Evolutionary conservation across 2,329 filamentous ascomycete species (phyloP), one percentile per base, ranked within the genome.

Genomic region (Trichoderma brevicompactum): DNA sequence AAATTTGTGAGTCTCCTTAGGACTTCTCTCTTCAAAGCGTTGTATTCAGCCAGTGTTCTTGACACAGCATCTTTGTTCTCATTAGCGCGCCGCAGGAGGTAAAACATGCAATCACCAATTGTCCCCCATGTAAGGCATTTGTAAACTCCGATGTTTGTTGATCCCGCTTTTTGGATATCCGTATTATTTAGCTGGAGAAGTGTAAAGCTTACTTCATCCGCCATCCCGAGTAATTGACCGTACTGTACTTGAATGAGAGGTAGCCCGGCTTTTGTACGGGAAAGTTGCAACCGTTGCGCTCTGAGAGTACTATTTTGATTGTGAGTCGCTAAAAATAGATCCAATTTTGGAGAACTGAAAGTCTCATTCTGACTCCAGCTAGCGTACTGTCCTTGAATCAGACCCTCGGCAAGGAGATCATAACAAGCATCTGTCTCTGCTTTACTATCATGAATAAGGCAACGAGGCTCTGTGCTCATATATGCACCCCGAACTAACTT

Each of bases 401-500:
- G 77, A 0, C 80, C 79, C 46, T 79, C 77, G 3, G 81, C 79
- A 43, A 84, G 80, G 36, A 71, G 73, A 69, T 87, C 81, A 76
- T 86, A 87, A 48, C 77, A 77, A 5, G 75, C 71, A 66, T 87
- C 82, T 0, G 85, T 87, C 17, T 79, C 80, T 40, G 82, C 74
- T 66, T 85, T 85, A 52, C 78, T 83, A 61, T 83, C 79, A 70
- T 82, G 82, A 66, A 86, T 84, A n/a, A 84, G 71, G 2, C 76
- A 72, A 3, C 82, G 74, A 48, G 79, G 77, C 50, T 87, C 85
- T 0, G 78, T 79, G 34, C 75, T 74, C 43, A 87, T 78, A 71
- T 87, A 87, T 15, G 84, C 85, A 23, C 84, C 83, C 13, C 84
- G 79, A 2, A 87, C 85, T 8, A 87, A 75, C 72, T 87, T 87